Evolutionary conservation across 179 eudicot genomes (phyloP), one percentile per base, ranked within the genome.

Genomic region (Amaranthus tricolor): DNA sequence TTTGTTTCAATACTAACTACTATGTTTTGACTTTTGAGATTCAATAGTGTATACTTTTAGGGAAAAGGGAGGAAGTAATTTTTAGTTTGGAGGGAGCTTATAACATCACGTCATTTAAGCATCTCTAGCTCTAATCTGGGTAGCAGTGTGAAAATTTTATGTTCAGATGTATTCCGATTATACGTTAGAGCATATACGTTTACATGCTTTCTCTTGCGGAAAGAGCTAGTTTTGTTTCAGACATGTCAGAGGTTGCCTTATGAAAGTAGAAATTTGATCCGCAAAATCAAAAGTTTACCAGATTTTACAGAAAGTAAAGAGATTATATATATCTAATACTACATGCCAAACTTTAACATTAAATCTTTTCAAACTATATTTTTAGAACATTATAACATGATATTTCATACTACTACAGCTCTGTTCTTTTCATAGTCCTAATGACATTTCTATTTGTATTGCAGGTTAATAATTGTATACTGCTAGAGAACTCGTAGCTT

Each of bases 381-480:
- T 31, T 31, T 31, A 31, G 40, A 31, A 31, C 40, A 31, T 31
- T 31, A 31, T 31, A 31, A 31, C 40, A 31, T 31, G 40, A 31
- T 31, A 31, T 31, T 31, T 31, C 40, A 31, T 31, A 31, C 40
- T 31, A 2, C 40, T 1, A 31, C 40, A 31, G 40, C 3, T 31
- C 40, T 31, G 40, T 31, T 31, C 40, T 31, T 62, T 65, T 11
- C 62, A 44, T 49, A 9, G 43, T 57, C 50, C 19, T 68, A 40
- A 73, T 64, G 6, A n/a, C 8, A 8, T 14, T 15, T 2, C 31
- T 7, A 20, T 15, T 60, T 61, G 21, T 62, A 73, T 73, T 73
- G 44, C 81, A 78, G 81, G 81, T 72, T 58, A 66, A 72, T 58
- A 66, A 63, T 55, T 67, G 60, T 72, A 78, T 47, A 77, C 72